Evolutionary conservation across 2,329 filamentous ascomycete species (phyloP).

Genomic region (Colletotrichum somersetense): DNA sequence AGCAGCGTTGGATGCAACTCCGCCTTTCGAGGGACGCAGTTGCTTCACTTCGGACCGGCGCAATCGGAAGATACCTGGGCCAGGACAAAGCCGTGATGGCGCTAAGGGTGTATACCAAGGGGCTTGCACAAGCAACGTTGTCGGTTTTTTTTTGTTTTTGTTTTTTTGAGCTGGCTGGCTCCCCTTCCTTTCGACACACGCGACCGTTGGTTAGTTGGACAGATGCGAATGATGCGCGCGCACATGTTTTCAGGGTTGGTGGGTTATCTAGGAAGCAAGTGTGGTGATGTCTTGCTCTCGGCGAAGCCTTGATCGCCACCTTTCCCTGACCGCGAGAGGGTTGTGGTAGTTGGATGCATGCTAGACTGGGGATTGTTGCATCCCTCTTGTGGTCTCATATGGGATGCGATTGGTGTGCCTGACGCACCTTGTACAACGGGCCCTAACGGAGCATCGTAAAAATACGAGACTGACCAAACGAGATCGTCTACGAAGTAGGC

Average conservation of each 20-base stretch:
- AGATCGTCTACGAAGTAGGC: background rate
- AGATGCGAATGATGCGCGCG: background rate
- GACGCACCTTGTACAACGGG: constrained; percentile 20
- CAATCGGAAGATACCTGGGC: background rate
- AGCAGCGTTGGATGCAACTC: background rate
- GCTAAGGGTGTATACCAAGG: constrained; percentile 1
- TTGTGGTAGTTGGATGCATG: background rate
- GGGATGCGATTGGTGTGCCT: constrained; percentile 31
- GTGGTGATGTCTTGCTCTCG: background rate
- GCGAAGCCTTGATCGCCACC: background rate
- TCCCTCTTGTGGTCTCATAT: background rate
- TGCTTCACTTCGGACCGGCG: constrained; percentile 3
- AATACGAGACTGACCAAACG: background rate
- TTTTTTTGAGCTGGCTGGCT: background rate
- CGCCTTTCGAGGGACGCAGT: constrained; percentile 7
- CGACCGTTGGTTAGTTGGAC: background rate
- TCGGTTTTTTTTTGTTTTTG: background rate
- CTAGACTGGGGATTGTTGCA: background rate
- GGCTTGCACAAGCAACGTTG: constrained; percentile 22
- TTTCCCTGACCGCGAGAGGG: background rate
- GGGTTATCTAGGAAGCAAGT: background rate
- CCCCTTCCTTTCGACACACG: background rate
- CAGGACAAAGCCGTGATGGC: constrained; percentile 24
- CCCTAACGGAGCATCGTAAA: background rate
- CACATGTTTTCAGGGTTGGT: background rate